Percentiles rank a stretch among this genome's conserved stretches.
These are phyloP conservation scores for Ogataea polymorpha DNA, from an alignment of 805 yeast species.

Conservation along the genomic window DNA sequence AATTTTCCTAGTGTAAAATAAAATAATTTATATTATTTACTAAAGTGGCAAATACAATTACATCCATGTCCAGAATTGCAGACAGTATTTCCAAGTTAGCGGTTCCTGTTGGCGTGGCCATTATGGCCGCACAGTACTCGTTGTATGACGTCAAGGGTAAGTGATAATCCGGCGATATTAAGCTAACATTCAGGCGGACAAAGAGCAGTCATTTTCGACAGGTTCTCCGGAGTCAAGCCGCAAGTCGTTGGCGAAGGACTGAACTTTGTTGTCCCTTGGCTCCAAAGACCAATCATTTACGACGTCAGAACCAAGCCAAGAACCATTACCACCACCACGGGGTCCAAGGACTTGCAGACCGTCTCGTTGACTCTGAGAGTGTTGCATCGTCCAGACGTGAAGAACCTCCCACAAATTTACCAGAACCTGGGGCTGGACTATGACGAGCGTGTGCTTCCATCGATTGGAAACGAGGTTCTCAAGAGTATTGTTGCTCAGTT, in stretches of 20 bases:
- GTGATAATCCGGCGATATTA: constrained; percentile 1
- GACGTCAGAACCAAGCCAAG: constrained; percentile 96
- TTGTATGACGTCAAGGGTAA: constrained; percentile 83
- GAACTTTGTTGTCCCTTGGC: constrained; percentile 93
- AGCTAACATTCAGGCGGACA: constrained; percentile 55
- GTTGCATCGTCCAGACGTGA: constrained; percentile 89
- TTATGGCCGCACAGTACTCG: constrained; percentile 74
- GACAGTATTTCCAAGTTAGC: constrained; percentile 50
- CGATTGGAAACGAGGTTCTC: constrained; percentile 94
- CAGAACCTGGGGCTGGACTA: constrained; percentile 91
- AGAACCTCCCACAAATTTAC: constrained; percentile 77
- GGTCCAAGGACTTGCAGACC: constrained; percentile 95
- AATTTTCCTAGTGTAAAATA: constrained; percentile 4
- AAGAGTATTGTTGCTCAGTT: constrained; percentile 97
- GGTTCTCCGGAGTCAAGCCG: constrained; percentile 83
- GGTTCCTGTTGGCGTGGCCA: constrained; percentile 65
- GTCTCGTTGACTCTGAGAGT: constrained; percentile 92
- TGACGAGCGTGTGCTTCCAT: constrained; percentile 95
- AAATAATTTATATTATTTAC: constrained; percentile 1
- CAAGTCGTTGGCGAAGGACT: constrained; percentile 96
- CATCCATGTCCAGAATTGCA: constrained; percentile 39
- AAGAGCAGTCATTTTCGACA: constrained; percentile 92
- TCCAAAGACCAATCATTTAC: constrained; percentile 83
- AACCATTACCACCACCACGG: constrained; percentile 90
- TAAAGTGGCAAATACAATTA: constrained; percentile 2